Conservation (phyloP, 148 eudicot species). For the Vaccinium macrocarpon region DNA sequence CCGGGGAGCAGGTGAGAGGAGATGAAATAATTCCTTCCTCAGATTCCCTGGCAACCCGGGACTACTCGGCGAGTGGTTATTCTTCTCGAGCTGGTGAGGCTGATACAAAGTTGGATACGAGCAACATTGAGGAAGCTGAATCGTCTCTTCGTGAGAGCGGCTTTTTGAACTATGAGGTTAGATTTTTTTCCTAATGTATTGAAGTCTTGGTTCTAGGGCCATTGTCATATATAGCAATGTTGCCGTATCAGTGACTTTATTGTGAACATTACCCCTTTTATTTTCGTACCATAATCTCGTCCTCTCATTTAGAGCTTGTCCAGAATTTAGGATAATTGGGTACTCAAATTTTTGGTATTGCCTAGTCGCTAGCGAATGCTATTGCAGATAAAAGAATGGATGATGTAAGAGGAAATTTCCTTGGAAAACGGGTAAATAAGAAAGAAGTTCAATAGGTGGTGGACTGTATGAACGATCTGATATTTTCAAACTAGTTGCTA, state of each 20-base stretch:
- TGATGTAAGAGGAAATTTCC: not conserved
- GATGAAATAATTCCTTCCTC: constrained; percentile 58
- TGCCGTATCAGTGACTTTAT: not conserved
- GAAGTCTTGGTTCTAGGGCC: not conserved
- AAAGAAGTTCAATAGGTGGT: not conserved
- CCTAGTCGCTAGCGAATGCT: not conserved
- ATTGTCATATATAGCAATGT: not conserved
- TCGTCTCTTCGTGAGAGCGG: constrained; percentile 87
- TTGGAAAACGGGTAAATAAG: not conserved
- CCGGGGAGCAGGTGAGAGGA: constrained; percentile 55
- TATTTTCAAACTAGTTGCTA: not conserved
- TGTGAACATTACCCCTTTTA: not conserved
- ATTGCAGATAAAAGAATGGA: not conserved
- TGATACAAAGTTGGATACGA: constrained; percentile 38
- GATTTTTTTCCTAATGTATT: constrained; percentile 13
- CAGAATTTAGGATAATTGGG: not conserved
- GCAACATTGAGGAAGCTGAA: constrained; percentile 87
- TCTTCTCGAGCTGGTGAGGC: constrained; percentile 51
- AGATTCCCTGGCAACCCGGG: constrained; percentile 70
- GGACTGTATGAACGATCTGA: not conserved
- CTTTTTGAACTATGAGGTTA: constrained; percentile 80
- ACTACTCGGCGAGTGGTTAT: constrained; percentile 58
- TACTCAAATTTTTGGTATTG: not conserved
- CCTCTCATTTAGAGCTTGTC: not conserved
- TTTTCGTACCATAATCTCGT: not conserved